Conservation (phyloP, 805 yeast species). For the Pichia scutulata region DNA sequence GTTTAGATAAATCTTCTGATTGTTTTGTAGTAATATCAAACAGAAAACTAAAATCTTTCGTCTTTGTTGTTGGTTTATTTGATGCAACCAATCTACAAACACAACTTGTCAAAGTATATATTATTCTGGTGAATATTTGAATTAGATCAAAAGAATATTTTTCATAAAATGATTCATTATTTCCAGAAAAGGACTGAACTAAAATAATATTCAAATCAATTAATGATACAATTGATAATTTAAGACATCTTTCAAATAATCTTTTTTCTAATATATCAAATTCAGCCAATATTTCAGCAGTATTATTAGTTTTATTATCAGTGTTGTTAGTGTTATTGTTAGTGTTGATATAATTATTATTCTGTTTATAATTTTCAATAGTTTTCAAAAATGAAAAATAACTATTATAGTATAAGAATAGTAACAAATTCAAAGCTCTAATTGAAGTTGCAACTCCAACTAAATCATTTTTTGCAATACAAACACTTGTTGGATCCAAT, state of each 20-base stretch:
- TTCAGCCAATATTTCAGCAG: conserved; percentile 5
- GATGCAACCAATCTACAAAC: conserved; percentile 11
- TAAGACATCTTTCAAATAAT: conserved; percentile 14
- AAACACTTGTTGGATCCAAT: conserved; percentile 5
- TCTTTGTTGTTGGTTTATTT: neutral
- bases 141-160: conserved; percentile 19
- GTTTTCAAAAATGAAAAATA: conserved; percentile 7
- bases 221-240: conserved; percentile 14
- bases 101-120: conserved; percentile 12
- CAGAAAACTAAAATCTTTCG: conserved; percentile 2
- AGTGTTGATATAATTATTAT: too few species aligned
- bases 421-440: conserved; percentile 15
- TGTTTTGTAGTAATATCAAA: conserved; percentile 7
- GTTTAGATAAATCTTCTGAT: conserved; percentile 3
- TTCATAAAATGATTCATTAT: conserved; percentile 10
- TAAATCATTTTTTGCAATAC: conserved; percentile 7
- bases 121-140: conserved; percentile 15
- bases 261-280: conserved; percentile 13
- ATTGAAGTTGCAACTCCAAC: conserved; percentile 1
- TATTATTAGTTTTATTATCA: neutral
- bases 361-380: neutral
- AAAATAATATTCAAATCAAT: conserved; percentile 15
- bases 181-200: conserved; percentile 6
- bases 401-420: conserved; percentile 17
- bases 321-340: neutral